Conservation (phyloP, 2,329 filamentous ascomycete species). For the Mycosphaerella sp. region DNA sequence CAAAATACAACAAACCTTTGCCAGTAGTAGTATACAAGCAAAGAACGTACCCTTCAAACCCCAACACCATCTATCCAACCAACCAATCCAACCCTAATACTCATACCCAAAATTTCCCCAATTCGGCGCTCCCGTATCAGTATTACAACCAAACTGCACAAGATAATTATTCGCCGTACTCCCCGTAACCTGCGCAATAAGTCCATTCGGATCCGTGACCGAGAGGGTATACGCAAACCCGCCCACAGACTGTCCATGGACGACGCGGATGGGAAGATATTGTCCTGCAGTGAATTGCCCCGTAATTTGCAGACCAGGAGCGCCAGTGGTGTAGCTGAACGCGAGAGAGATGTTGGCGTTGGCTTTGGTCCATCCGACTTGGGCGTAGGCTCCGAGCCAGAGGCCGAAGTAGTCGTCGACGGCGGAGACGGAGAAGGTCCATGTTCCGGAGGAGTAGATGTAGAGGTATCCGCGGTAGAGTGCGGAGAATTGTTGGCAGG, state of each 20-base stretch:
- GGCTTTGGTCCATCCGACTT: slow-evolving; percentile 12
- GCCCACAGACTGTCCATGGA: slow-evolving; percentile 11
- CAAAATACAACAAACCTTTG: no score
- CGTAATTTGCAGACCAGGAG: background rate
- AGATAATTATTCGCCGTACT: slow-evolving; percentile 3
- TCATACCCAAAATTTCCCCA: no score
- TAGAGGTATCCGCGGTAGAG: slow-evolving; percentile 13
- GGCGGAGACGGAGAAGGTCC: slow-evolving; percentile 7
- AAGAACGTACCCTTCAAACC: no score
- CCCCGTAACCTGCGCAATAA: slow-evolving; percentile 1
- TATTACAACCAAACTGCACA: slow-evolving; percentile 7
- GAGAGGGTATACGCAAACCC: slow-evolving; percentile 7
- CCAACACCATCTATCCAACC: no score
- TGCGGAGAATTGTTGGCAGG: slow-evolving; percentile 9
- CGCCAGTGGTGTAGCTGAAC: slow-evolving; percentile 6
- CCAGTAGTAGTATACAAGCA: no score
- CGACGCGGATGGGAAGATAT: slow-evolving; percentile 12
- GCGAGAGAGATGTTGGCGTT: slow-evolving; percentile 6
- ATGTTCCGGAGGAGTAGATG: slow-evolving; percentile 8
- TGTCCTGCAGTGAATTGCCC: slow-evolving; percentile 2
- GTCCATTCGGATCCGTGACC: slow-evolving; percentile 11
- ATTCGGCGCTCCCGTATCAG: no score
- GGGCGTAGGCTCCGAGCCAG: slow-evolving; percentile 8
- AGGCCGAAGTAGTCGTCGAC: slow-evolving; percentile 12
- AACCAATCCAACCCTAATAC: no score